Conservation (phyloP, 2,329 filamentous ascomycete genomes). For the Talaromyces sp. region DNA sequence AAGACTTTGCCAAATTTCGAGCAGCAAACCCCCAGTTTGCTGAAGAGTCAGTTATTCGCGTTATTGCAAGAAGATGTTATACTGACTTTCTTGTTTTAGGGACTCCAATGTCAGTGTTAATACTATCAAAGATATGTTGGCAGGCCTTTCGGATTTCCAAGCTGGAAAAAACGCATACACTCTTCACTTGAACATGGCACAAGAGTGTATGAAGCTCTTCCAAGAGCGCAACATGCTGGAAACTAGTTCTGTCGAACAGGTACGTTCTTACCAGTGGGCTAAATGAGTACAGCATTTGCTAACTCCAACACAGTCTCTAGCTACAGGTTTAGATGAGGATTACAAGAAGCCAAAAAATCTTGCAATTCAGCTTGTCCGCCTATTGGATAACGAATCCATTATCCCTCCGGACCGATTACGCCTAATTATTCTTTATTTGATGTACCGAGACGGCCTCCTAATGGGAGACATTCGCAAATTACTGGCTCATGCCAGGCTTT, state of each 20-base stretch:
- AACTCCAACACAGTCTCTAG: conserved; percentile 54
- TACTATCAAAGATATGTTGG: conserved; percentile 95
- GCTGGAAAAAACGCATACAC: conserved; percentile 95
- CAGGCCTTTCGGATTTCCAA: conserved; percentile 87
- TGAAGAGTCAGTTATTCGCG: conserved; percentile 46
- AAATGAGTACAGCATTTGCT: background rate
- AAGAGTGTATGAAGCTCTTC: conserved; percentile 94
- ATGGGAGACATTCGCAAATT: conserved; percentile 78
- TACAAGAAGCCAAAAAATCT: conserved; percentile 85
- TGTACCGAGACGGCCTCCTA: conserved; percentile 82
- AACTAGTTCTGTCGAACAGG: conserved; percentile 80
- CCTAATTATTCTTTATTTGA: conserved; percentile 76
- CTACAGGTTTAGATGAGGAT: conserved; percentile 90
- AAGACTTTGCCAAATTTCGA: conserved; percentile 88
- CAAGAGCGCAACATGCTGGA: conserved; percentile 79
- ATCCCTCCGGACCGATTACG: conserved; percentile 70
- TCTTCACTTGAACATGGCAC: conserved; percentile 90
- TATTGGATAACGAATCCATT: conserved; percentile 81
- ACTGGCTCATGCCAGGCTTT: conserved; percentile 74
- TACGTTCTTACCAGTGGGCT: conserved; percentile 20
- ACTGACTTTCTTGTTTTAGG: conserved; percentile 35
- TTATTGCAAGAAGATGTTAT: background rate
- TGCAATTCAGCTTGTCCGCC: conserved; percentile 74
- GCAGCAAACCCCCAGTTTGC: conserved; percentile 89
- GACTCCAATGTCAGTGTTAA: conserved; percentile 72